These are phyloP conservation scores for Dothidotthia symphoricarpi DNA, from an alignment of 2,329 filamentous ascomycete genomes.

Conservation along the genomic window DNA sequence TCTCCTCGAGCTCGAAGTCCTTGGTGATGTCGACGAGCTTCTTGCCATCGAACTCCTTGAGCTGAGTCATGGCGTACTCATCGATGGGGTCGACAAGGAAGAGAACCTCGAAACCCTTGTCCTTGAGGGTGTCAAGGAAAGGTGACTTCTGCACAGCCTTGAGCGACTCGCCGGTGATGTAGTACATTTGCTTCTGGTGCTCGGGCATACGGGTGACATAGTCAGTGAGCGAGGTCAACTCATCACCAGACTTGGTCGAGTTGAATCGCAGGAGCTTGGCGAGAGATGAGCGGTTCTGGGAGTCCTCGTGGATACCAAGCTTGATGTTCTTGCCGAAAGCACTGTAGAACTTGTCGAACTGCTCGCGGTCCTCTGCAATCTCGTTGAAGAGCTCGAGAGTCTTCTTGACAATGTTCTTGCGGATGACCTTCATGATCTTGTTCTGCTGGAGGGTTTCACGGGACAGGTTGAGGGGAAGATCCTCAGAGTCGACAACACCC, in stretches of 20 bases:
- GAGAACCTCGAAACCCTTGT: conserved; percentile 98
- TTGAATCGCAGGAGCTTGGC: conserved; percentile 99
- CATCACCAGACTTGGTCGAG: conserved; percentile 98
- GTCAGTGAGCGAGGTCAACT: conserved; percentile 90
- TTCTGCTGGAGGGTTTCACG: conserved; percentile 99
- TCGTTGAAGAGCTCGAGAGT: conserved; percentile 98
- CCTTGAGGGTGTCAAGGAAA: conserved; percentile 97
- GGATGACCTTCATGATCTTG: conserved; percentile 99
- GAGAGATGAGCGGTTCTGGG: conserved; percentile 87
- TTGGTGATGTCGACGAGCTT: conserved; percentile 99
- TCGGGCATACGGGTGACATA: conserved; percentile 99
- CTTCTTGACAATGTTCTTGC: conserved; percentile 99
- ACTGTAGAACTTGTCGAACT: conserved; percentile 99
- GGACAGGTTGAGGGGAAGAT: conserved; percentile 97
- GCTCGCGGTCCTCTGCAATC: conserved; percentile 99
- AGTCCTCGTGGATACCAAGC: conserved; percentile 99
- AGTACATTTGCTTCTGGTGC: conserved; percentile 99
- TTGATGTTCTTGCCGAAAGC: conserved; percentile 99
- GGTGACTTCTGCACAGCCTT: conserved; percentile 98
- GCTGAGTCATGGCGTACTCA: conserved; percentile 98
- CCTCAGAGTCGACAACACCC: conserved; percentile 99
- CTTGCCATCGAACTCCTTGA: conserved; percentile 99
- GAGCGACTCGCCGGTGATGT: conserved; percentile 99
- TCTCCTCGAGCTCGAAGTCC: conserved; percentile 99
- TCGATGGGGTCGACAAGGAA: conserved; percentile 99